These are phyloP conservation scores for Cyberlindnera saturnus DNA, from an alignment of 805 yeast species.

Conservation along the genomic window DNA sequence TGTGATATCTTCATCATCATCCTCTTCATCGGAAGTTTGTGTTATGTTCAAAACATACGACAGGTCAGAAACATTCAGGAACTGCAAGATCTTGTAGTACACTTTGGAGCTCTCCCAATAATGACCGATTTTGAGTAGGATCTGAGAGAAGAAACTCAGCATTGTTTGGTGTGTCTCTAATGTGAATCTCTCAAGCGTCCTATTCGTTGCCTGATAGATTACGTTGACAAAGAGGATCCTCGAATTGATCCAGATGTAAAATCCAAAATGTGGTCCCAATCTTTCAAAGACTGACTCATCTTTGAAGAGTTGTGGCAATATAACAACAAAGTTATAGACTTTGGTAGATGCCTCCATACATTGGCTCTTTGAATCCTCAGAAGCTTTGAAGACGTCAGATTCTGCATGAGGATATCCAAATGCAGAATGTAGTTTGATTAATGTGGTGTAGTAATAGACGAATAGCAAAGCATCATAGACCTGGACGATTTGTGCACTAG, in stretches of 20 bases:
- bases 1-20: constrained; percentile 20
- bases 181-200: constrained; percentile 5
- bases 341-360: constrained; percentile 18
- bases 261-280: constrained; percentile 29
- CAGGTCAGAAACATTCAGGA: constrained; percentile 21
- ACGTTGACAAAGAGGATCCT: constrained; percentile 28
- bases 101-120: constrained; percentile 26
- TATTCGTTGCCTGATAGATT: constrained; percentile 9
- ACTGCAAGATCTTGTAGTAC: constrained; percentile 23
- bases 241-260: constrained; percentile 28
- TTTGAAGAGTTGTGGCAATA: constrained; percentile 5
- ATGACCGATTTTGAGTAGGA: constrained; percentile 20
- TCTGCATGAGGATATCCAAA: constrained; percentile 22
- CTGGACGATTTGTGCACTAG: constrained; percentile 1
- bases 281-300: constrained; percentile 15
- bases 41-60: constrained; percentile 9
- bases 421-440: constrained; percentile 19
- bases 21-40: constrained; percentile 15
- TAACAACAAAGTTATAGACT: constrained; percentile 13
- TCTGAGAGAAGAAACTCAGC: constrained; percentile 11
- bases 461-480: constrained; percentile 16
- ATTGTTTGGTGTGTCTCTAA: constrained; percentile 9
- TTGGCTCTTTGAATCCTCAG: constrained; percentile 17
- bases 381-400: constrained; percentile 16
- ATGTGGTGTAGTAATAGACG: constrained; percentile 17